A percentile compares a stretch with the other conserved stretches of the same genome.
Conservation (phyloP, 345 rosid species). For the Aurinia saxatilis region DNA sequence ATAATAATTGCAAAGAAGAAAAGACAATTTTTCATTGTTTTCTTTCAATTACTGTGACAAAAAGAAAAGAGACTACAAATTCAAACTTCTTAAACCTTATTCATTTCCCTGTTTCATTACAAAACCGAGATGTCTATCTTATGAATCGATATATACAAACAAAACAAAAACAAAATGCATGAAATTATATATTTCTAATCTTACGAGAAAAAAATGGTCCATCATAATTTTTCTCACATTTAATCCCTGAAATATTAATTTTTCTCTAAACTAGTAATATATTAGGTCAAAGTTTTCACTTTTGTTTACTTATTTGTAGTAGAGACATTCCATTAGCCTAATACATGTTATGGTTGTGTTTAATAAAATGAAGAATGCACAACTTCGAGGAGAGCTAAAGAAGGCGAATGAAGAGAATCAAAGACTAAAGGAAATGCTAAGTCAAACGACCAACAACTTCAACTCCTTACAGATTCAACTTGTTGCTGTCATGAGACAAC, state of each 20-base stretch:
- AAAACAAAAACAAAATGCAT: background rate
- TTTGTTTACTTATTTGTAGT: no score
- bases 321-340: background rate
- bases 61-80: no score
- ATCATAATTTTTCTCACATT: background rate
- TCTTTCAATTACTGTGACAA: no score
- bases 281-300: no score
- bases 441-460: constrained; percentile 63
- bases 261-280: no score
- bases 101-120: background rate
- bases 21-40: no score
- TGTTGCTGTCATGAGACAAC: constrained; percentile 54
- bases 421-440: constrained; percentile 62
- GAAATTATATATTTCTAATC: background rate
- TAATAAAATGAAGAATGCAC: constrained; percentile 27
- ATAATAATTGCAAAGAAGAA: no score
- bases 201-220: no score
- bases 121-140: background rate
- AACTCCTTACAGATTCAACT: constrained; percentile 63
- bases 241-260: background rate
- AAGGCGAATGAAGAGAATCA: constrained; percentile 62
- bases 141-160: background rate
- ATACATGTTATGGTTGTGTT: background rate
- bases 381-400: constrained; percentile 64
- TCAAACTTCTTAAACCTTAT: no score